Evolutionary conservation across 768 basidiomycete genomes (phyloP).

Genomic region (Tylopilus subfusipes): DNA sequence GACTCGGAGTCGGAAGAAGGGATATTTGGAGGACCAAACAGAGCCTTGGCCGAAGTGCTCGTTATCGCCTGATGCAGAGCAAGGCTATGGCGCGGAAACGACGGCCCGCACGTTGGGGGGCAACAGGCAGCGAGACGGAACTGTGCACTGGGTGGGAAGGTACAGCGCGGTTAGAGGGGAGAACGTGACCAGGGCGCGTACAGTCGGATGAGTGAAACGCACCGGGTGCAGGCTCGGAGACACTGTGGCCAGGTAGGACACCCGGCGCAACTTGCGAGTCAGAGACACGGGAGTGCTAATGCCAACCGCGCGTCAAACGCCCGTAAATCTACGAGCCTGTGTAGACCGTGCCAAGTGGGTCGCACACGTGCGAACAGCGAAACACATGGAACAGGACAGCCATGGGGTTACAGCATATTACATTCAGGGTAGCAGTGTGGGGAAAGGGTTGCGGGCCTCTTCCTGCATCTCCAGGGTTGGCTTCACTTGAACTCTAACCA

Average conservation of each 20-base stretch:
- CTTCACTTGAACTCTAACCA: too few relatives aligned
- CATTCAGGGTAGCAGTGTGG: too few relatives aligned
- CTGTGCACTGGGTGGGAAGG: not conserved
- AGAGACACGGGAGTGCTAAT: too few relatives aligned
- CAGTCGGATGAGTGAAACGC: not conserved
- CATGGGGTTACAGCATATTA: too few relatives aligned
- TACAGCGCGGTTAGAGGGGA: not conserved
- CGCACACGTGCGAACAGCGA: too few relatives aligned
- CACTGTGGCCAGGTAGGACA: too few relatives aligned
- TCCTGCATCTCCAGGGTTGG: too few relatives aligned
- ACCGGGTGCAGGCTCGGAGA: not conserved
- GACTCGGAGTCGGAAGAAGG: not conserved
- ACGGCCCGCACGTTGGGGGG: not conserved
- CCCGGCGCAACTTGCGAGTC: too few relatives aligned
- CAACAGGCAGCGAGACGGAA: not conserved
- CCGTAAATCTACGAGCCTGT: not conserved
- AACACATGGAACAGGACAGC: too few relatives aligned
- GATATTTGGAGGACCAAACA: not conserved
- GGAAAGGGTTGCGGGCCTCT: too few relatives aligned
- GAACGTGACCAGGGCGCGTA: not conserved
- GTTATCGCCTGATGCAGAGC: not conserved
- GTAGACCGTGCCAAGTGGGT: too few relatives aligned
- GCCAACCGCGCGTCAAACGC: not conserved
- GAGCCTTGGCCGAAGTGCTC: not conserved
- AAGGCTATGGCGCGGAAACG: not conserved